phyloP scores from a whole-genome alignment of 768 basidiomycete species.

The Hemileccinum impolitum region DNA sequence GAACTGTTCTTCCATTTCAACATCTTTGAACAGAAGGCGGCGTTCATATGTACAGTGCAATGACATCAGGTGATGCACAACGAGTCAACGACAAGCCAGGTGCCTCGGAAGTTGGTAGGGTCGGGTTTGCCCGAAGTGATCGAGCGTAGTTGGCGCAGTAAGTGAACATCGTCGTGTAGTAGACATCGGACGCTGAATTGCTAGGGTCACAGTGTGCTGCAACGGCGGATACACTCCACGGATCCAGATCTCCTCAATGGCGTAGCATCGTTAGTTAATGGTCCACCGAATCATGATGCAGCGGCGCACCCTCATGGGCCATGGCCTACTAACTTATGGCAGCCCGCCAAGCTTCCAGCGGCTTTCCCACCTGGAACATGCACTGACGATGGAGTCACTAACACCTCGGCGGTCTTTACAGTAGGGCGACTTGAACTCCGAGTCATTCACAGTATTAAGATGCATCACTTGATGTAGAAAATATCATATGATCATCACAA shows the following conservation, averaged over 20 bases:
- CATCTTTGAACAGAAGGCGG: slow-evolving; percentile 6
- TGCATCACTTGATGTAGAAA: not conserved
- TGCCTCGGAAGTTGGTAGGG: not conserved
- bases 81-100: not conserved
- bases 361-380: not conserved
- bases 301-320: too few species aligned
- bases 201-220: not conserved
- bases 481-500: not conserved
- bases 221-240: too few species aligned
- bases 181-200: not conserved
- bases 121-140: slow-evolving; percentile 4
- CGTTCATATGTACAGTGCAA: slow-evolving; percentile 16
- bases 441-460: not conserved
- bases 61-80: not conserved
- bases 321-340: too few species aligned
- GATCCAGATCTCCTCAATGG: not conserved
- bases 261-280: not conserved
- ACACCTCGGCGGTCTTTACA: not conserved
- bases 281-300: not conserved
- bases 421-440: not conserved
- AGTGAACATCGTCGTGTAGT: not conserved
- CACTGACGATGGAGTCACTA: not conserved
- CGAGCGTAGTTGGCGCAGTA: not conserved
- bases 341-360: too few species aligned
- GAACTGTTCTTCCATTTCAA: slow-evolving; percentile 14